Percentiles rank a stretch among this genome's conserved stretches.
Evolutionary conservation across 768 basidiomycete genomes (phyloP).

Genomic region (Piloderma croceum): DNA sequence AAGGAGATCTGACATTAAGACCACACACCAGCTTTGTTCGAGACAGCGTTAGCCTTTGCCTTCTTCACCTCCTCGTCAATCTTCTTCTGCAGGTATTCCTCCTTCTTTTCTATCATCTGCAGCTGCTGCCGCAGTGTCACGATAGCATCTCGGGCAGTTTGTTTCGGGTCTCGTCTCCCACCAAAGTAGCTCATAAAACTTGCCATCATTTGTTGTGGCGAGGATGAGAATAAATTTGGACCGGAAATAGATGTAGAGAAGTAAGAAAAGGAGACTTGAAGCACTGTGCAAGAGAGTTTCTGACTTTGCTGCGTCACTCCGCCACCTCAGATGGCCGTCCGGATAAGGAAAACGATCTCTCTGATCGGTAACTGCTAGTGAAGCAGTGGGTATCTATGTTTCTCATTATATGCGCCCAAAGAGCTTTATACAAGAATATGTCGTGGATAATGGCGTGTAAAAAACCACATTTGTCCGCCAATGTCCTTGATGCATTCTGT

Average conservation of each 20-base stretch:
- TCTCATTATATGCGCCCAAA: too few species aligned
- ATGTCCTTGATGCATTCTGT: too few species aligned
- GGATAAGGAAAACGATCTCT: too few species aligned
- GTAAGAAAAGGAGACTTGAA: background rate
- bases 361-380: too few species aligned
- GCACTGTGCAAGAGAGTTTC: too few species aligned
- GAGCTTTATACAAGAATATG: too few species aligned
- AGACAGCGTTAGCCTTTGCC: conserved; percentile 87
- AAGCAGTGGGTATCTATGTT: too few species aligned
- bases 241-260: conserved; percentile 1
- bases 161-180: conserved; percentile 74
- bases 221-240: background rate
- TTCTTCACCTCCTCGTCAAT: conserved; percentile 91
- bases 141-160: conserved; percentile 87
- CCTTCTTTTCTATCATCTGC: conserved; percentile 98
- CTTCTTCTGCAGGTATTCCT: conserved; percentile 94
- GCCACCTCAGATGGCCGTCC: too few species aligned
- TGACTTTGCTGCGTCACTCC: too few species aligned
- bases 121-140: conserved; percentile 89
- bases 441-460: too few species aligned
- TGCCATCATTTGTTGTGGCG: conserved; percentile 49
- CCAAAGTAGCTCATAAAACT: conserved; percentile 87
- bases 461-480: too few species aligned
- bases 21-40: conserved; percentile 86
- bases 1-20: conserved; percentile 5